Evolutionary conservation across 148 eudicot genomes (phyloP).

Genomic region (Rhododendron ferrugineum): DNA sequence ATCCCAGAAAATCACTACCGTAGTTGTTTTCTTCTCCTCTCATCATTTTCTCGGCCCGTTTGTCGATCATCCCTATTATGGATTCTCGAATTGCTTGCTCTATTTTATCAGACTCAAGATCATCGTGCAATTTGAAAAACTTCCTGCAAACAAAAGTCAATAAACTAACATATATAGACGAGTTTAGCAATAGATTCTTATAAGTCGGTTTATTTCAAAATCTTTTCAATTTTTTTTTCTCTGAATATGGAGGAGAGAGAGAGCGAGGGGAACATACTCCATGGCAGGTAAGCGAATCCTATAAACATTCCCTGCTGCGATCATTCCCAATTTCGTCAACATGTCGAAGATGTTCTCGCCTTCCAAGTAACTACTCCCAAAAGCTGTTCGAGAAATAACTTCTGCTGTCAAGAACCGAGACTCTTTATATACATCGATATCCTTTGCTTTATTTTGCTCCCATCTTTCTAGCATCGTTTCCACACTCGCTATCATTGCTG

Average conservation of each 20-base stretch:
- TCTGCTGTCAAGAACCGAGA: background rate
- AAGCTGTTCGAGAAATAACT: conserved; percentile 6
- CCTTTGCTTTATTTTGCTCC: conserved; percentile 5
- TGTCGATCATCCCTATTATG: background rate
- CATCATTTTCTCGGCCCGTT: background rate
- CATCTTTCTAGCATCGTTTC: conserved; percentile 12
- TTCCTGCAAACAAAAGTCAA: background rate
- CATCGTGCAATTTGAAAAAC: background rate
- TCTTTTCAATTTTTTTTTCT: background rate
- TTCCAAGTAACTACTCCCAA: conserved; percentile 10
- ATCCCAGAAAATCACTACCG: conserved; percentile 14
- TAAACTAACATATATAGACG: too few relatives aligned
- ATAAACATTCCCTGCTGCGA: background rate
- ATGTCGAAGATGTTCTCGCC: conserved; percentile 6
- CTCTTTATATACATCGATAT: background rate
- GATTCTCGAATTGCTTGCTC: background rate
- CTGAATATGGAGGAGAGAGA: too few relatives aligned
- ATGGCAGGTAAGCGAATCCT: background rate
- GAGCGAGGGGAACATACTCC: background rate
- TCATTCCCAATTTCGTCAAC: background rate
- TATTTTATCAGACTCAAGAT: background rate
- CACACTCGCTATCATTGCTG: conserved; percentile 2
- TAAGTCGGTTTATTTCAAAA: background rate
- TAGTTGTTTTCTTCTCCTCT: background rate
- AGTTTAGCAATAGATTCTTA: too few relatives aligned